Base-by-base conservation (phyloP, 768 basidiomycete genomes). In the Amanita inopinata region DNA sequence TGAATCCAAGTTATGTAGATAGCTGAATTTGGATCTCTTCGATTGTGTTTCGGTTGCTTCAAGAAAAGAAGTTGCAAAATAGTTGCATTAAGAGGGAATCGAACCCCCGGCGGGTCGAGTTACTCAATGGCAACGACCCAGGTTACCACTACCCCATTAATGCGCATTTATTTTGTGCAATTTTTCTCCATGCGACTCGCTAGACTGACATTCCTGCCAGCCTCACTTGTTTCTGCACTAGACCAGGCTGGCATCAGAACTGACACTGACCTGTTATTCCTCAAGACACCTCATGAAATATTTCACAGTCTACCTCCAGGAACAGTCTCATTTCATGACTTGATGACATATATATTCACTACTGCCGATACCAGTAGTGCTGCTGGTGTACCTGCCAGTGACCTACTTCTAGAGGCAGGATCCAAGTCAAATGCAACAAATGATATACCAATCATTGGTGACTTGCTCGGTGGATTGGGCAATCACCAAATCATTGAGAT, bases 101-200 rank as follows among this genome's bases (percentile, higher is more conserved):
- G 79, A 83, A 83, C 80, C 78, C 80, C 78, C 80, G 80, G 80
- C 80, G 80, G 80, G 78, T 82, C 80, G 78, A 76, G 17, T n/a
- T n/a, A n/a, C n/a, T n/a, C 20, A 49, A 55, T 73, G 73, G 71
- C 71, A 73, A 73, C 70, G 69, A 74, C 70, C n/a, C n/a, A n/a
- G n/a, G n/a, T n/a, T n/a, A n/a, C n/a, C 72, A 74, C 71, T 73
- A 74, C 71, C 70, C 71, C 68, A 74, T 72, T 73, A 67, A 73
- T 73, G 69, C 66, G n/a, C 25, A 40, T 10, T 8, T 15, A 33
- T 25, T 25, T 22, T 12, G 18, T n/a, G n/a, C n/a, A 25, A 20
- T 17, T 23, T 20, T 27, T 10, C 39, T 22, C n/a, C 20, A 74
- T 74, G 72, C 63, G 68, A 15, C 63, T 74, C 25, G 53, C 60